These are phyloP conservation scores for Stenogyne calaminthoides DNA, from an alignment of 305 asterid genomes.

Conservation along the genomic window DNA sequence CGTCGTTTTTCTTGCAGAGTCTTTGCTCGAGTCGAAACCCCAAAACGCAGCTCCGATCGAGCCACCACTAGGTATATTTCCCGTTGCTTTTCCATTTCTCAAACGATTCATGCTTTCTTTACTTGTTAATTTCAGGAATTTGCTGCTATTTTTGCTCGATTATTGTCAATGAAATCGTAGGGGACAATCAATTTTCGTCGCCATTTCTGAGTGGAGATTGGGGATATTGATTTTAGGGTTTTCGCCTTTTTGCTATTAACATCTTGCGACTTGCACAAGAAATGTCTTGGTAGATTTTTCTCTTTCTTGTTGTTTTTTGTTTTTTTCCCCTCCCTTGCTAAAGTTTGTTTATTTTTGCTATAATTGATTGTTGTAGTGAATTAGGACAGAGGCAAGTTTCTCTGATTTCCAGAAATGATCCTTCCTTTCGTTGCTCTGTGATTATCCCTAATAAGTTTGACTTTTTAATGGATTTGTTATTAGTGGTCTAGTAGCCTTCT, in stretches of 20 bases:
- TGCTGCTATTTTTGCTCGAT: not conserved
- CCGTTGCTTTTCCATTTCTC: not conserved
- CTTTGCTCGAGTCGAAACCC: constrained; percentile 33
- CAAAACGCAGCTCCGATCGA: constrained; percentile 10
- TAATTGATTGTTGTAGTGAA: constrained; percentile 8
- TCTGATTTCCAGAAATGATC: not conserved
- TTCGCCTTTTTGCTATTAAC: constrained; percentile 1
- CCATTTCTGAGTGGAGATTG: constrained; percentile 20
- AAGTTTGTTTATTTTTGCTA: constrained; percentile 20
- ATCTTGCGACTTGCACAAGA: not conserved
- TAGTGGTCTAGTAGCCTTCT: constrained; percentile 1
- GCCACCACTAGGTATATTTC: constrained; percentile 28
- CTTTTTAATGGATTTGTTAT: not conserved
- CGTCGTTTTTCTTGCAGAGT: constrained; percentile 17
- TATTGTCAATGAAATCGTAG: not conserved
- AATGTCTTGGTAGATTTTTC: not conserved
- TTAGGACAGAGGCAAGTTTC: not conserved
- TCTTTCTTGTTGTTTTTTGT: too few species aligned
- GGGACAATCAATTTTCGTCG: constrained; percentile 12
- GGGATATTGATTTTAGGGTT: constrained; percentile 14
- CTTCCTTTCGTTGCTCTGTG: not conserved
- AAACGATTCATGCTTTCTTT: not conserved
- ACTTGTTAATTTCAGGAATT: not conserved
- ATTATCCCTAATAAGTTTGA: constrained; percentile 18
- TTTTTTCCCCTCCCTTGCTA: not conserved